Evolutionary conservation across 345 rosid species (phyloP), one percentile per base, ranked within the genome.

Genomic region (Melaleuca quinquenervia): DNA sequence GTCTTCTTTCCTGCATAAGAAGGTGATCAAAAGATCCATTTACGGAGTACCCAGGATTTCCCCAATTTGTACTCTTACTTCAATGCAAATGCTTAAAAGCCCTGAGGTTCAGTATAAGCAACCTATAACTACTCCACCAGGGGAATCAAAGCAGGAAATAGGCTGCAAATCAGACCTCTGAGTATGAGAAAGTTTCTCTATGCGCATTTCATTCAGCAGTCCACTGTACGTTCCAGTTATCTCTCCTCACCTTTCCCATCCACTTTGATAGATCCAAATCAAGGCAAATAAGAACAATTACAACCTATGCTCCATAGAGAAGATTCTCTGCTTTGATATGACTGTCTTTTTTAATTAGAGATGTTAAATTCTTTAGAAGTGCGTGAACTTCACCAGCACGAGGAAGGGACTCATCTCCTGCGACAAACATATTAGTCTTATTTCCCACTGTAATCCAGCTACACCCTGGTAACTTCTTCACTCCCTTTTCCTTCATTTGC

Each of bases 361-460:
- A 86, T 22, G 89, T 90, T 82, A 94, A 88, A 90, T 93, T 87
- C 84, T 86, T 90, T 90, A 94, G 85, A 86, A 90, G 56, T n/a
- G 83, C 82, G 11, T 83, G 92, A 83, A 93, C 91, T 75, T 85
- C 88, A 70, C 50, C 88, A 64, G 91, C 91, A 84, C 85, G 53
- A 86, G 94, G 88, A 90, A 94, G 96, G 87, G 94, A 94, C 87
- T 90, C 90, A 85, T 94, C 97, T 84, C 98, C 98, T 55, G 97
- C 95, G 84, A 88, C 91, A 90, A 97, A 97, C 84, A 92, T 44
- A 85, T 91, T 87, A 45, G 91, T 93, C 85, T 90, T 88, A 85
- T 91, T 91, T 87, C 92, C 97, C 82, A 93, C 90, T 27, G 88
- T 89, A 88, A 96, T 93, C 98, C 98, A 97, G 91, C 98, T 96